A percentile compares a stretch with the other conserved stretches of the same genome.
Conservation (phyloP, 2,329 filamentous ascomycete species). For the Penicillium griseofulvum region DNA sequence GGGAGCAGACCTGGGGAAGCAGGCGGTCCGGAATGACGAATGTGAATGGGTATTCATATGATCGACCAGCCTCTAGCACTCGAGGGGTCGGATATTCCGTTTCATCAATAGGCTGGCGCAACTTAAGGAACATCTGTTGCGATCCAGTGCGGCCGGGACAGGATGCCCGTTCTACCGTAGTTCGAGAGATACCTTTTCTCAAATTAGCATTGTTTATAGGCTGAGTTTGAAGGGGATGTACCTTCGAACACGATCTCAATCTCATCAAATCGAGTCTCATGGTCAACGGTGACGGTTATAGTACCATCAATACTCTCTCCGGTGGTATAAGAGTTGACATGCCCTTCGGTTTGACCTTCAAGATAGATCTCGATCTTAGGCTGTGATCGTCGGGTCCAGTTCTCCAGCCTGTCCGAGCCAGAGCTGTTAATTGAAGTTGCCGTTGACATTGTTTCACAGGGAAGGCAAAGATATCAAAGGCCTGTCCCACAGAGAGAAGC, state of each 20-base stretch:
- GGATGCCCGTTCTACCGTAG: constrained; percentile 56
- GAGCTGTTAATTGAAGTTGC: constrained; percentile 28
- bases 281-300: constrained; percentile 50
- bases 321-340: constrained; percentile 54
- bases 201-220: neutral
- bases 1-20: constrained; percentile 59
- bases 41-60: constrained; percentile 61
- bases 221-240: constrained; percentile 18
- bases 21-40: constrained; percentile 63
- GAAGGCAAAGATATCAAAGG: neutral
- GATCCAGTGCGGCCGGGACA: constrained; percentile 56
- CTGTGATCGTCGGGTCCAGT: constrained; percentile 26
- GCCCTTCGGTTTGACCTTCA: constrained; percentile 30
- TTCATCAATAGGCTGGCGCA: constrained; percentile 59
- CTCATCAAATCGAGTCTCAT: constrained; percentile 57
- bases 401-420: constrained; percentile 28
- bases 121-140: constrained; percentile 60
- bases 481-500: neutral
- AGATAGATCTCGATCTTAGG: constrained; percentile 34
- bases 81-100: constrained; percentile 54
- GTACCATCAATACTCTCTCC: constrained; percentile 57
- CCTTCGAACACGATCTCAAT: constrained; percentile 59
- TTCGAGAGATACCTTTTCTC: constrained; percentile 48
- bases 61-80: constrained; percentile 53
- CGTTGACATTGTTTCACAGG: constrained; percentile 12